Percentiles rank a stretch among this genome's conserved stretches.
These are phyloP conservation scores for Gossypium schwendimanii DNA, from an alignment of 441 rosid species.

Conservation along the genomic window DNA sequence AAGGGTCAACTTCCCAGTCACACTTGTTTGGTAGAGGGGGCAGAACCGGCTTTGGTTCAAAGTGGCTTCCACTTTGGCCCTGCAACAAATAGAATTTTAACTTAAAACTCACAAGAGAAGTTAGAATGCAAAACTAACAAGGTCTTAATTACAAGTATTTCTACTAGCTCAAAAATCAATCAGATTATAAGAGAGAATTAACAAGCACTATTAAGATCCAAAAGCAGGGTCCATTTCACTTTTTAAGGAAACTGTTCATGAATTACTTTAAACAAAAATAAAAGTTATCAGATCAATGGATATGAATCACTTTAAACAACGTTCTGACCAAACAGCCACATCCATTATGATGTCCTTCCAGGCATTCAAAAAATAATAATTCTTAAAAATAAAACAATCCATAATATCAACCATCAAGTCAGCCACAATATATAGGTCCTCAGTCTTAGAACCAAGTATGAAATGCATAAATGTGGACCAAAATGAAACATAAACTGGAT, in stretches of 20 bases:
- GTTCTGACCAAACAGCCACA: background rate
- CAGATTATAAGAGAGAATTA: background rate
- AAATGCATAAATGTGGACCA: background rate
- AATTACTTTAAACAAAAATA: background rate
- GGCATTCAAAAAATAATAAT: background rate
- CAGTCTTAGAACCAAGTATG: background rate
- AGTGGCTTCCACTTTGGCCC: conserved; percentile 98
- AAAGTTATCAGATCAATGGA: background rate
- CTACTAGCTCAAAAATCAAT: background rate
- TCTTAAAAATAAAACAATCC: background rate
- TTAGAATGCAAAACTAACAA: conserved; percentile 7
- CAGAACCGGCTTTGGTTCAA: conserved; percentile 87
- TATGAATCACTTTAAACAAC: background rate
- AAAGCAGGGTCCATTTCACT: background rate
- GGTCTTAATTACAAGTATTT: background rate
- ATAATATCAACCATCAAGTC: background rate
- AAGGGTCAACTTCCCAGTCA: conserved; percentile 98
- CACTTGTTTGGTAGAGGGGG: conserved; percentile 95
- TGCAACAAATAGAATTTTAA: conserved; percentile 25
- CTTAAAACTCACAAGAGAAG: conserved; percentile 3
- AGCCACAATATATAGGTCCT: background rate
- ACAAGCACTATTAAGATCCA: background rate
- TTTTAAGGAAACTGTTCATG: background rate
- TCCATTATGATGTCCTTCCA: background rate
- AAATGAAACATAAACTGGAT: background rate